Conservation (phyloP, 2,329 filamentous ascomycete species). For the Cercospora citrullina region DNA sequence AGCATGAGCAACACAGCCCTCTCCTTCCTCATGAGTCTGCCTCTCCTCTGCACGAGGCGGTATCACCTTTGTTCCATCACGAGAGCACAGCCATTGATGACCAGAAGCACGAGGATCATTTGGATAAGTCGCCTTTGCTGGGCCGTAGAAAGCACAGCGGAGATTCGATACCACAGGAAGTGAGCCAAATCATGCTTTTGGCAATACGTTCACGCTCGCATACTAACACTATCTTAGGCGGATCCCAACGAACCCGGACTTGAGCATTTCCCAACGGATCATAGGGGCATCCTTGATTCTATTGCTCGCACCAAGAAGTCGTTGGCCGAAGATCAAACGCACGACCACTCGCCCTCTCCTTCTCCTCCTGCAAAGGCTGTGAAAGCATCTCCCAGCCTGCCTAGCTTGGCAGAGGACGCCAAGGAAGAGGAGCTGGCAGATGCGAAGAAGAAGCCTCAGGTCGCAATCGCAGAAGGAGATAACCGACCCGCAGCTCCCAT, state of each 20-base stretch:
- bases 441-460: conserved; percentile 16
- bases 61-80: conserved; percentile 38
- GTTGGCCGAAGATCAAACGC: conserved; percentile 30
- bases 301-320: conserved; percentile 32
- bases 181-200: neutral
- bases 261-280: conserved; percentile 39
- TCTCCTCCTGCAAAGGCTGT: conserved; percentile 20
- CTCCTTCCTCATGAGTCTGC: conserved; percentile 43
- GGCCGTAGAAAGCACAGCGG: conserved; percentile 21
- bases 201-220: neutral
- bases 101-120: conserved; percentile 22
- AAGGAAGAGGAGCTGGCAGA: conserved; percentile 26
- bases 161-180: conserved; percentile 16
- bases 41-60: conserved; percentile 29
- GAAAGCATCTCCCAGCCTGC: conserved; percentile 27
- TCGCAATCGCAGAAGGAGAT: conserved; percentile 15
- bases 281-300: conserved; percentile 38
- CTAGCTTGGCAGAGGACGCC: conserved; percentile 34
- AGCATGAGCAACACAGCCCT: conserved; percentile 33
- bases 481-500: conserved; percentile 31
- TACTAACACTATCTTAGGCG: conserved; percentile 24
- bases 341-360: conserved; percentile 11
- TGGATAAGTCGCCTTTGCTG: conserved; percentile 13
- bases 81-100: conserved; percentile 33
- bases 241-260: conserved; percentile 37